A percentile compares a stretch with the other conserved stretches of the same genome.
phyloP scores from a whole-genome alignment of 345 rosid species.

The Crucihimalaya himalaica region DNA sequence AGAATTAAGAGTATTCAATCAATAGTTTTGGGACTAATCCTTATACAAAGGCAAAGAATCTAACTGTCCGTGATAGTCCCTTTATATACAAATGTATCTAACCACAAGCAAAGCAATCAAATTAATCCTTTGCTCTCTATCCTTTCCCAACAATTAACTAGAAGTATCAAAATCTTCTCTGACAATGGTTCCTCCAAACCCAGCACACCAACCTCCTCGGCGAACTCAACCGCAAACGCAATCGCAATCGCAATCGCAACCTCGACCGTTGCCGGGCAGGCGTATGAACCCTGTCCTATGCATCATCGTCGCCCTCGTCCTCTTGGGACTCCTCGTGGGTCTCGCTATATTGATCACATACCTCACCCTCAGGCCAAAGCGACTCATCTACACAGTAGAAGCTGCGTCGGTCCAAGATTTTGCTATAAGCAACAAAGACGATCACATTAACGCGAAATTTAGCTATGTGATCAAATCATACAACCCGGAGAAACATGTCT shows the following conservation, averaged over 20 bases:
- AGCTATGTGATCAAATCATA: slow-evolving; percentile 51
- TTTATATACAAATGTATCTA: slow-evolving; percentile 33
- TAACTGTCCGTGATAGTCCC: neutral
- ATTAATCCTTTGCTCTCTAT: slow-evolving; percentile 17
- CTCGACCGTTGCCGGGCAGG: slow-evolving; percentile 24
- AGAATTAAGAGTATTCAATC: slow-evolving; percentile 17
- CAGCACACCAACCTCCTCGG: slow-evolving; percentile 24
- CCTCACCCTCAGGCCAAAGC: slow-evolving; percentile 66
- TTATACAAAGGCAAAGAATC: slow-evolving; percentile 41
- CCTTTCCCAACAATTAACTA: neutral
- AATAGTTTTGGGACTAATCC: slow-evolving; percentile 27
- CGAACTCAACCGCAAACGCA: slow-evolving; percentile 37
- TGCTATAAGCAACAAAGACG: slow-evolving; percentile 45
- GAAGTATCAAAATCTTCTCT: neutral
- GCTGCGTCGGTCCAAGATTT: slow-evolving; percentile 57
- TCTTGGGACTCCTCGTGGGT: slow-evolving; percentile 47
- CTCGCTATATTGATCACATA: slow-evolving; percentile 65
- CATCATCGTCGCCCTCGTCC: slow-evolving; percentile 36
- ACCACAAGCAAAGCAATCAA: slow-evolving; percentile 28
- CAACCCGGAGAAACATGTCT: slow-evolving; percentile 63
- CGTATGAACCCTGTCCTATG: slow-evolving; percentile 38
- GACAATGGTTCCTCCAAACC: slow-evolving; percentile 37
- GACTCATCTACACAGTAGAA: slow-evolving; percentile 54
- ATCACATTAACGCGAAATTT: slow-evolving; percentile 69
- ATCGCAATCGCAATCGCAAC: neutral